Conservation (phyloP, 2,329 filamentous ascomycete species). For the Cryoendolithus antarcticus region DNA sequence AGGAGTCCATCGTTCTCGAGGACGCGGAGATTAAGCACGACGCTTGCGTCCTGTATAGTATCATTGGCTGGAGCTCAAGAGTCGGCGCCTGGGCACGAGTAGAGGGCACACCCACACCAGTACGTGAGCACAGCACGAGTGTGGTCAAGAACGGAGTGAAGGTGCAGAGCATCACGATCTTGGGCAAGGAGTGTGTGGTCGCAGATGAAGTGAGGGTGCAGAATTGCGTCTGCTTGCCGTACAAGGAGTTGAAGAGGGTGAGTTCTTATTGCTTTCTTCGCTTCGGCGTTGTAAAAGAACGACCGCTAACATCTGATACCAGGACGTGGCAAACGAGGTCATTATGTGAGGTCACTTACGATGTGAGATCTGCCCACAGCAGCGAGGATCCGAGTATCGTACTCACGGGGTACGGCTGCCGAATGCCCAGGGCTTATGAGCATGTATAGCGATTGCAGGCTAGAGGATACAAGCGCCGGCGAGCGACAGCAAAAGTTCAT, state of each 20-base stretch:
- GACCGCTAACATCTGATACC: not conserved
- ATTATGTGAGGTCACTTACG: slow-evolving; percentile 6
- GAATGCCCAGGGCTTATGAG: too few relatives aligned
- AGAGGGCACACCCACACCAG: slow-evolving; percentile 82
- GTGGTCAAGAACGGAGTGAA: slow-evolving; percentile 97
- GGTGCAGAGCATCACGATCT: slow-evolving; percentile 94
- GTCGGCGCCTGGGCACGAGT: slow-evolving; percentile 97
- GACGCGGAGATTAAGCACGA: slow-evolving; percentile 95
- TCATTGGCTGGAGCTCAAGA: slow-evolving; percentile 96
- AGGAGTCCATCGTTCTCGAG: slow-evolving; percentile 92
- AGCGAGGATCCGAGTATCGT: too few relatives aligned
- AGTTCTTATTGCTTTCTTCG: not conserved
- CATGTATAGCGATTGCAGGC: too few relatives aligned
- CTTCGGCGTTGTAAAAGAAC: not conserved
- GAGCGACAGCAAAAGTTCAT: too few relatives aligned
- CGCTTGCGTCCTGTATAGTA: slow-evolving; percentile 86
- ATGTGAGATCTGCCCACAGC: too few relatives aligned
- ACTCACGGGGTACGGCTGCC: too few relatives aligned
- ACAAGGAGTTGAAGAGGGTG: slow-evolving; percentile 92
- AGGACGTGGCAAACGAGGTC: slow-evolving; percentile 6
- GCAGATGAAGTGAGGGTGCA: slow-evolving; percentile 91
- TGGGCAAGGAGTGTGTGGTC: slow-evolving; percentile 91
- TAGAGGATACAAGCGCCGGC: too few relatives aligned
- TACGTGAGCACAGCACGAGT: slow-evolving; percentile 79
- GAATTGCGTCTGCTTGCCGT: slow-evolving; percentile 94